Evolutionary conservation across 371 early-diverging fungal species (phyloP), one percentile per base, ranked within the genome.

Genomic region (Parasitella parasitica): DNA sequence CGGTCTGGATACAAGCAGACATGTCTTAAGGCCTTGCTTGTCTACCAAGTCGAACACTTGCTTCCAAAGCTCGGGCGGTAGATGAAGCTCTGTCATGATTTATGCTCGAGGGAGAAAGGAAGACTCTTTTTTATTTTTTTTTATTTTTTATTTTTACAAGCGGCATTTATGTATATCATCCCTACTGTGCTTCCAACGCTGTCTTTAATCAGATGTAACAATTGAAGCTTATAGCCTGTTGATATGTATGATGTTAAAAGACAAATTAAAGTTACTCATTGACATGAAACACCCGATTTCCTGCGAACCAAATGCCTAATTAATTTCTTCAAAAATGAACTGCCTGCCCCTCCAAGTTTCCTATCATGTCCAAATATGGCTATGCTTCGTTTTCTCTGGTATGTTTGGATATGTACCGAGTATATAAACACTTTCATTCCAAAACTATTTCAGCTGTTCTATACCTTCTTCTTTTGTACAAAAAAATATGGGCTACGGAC

Each of bases 331-430:
- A 46, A 46, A 46, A 22, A 24, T 13, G 22, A 46, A 46, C 46
- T 46, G 32, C 11, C 11, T 32, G 32, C 32, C 3, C 11, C 11
- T 12, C 12, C 13, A 20, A 46, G 12, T 46, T 57, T 57, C 58
- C 46, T 57, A 48, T 48, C 22, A 22, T 34, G 32, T 26, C 58
- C 35, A 20, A 48, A 43, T 24, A 57, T 48, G 28, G 58, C n/a
- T 22, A 36, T 57, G 18, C 16, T 15, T 30, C 16, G 50, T 30
- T 50, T 26, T 30, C 50, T 28, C 50, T 57, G 48, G 58, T 48
- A 57, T 57, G 58, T 57, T 57, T 57, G 22, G 48, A 57, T 57
- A 57, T 48, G 57, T 48, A 55, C 27, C 38, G 16, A 38, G 38
- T 50, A 50, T 50, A 28, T 50, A 50, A 27, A 49, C 24, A 43